Conservation (phyloP, 2,329 filamentous ascomycete genomes). For the Colletotrichum incanum region DNA sequence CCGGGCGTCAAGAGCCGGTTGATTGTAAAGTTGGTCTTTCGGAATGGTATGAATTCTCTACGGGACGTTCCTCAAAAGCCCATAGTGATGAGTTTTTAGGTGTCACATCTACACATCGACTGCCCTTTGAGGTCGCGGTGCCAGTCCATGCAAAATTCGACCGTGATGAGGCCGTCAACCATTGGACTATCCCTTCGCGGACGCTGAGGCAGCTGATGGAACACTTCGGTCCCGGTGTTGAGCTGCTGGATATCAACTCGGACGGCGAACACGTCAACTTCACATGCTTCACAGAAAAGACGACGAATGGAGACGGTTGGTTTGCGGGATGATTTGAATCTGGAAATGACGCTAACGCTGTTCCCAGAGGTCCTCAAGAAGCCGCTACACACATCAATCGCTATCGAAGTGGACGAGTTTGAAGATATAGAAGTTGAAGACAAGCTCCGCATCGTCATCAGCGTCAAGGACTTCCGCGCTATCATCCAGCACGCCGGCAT, state of each 20-base stretch:
- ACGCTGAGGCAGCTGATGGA: slow-evolving; percentile 83
- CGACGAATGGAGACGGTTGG: slow-evolving; percentile 72
- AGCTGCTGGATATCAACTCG: slow-evolving; percentile 84
- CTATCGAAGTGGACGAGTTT: slow-evolving; percentile 83
- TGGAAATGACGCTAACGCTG: slow-evolving; percentile 39
- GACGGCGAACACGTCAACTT: slow-evolving; percentile 83
- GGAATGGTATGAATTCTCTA: slow-evolving; percentile 69
- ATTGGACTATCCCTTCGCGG: slow-evolving; percentile 81
- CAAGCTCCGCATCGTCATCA: slow-evolving; percentile 84
- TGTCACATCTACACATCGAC: slow-evolving; percentile 82
- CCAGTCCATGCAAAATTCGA: slow-evolving; percentile 85
- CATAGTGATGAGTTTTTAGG: slow-evolving; percentile 57
- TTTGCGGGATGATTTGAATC: slow-evolving; percentile 10
- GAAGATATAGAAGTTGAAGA: slow-evolving; percentile 82
- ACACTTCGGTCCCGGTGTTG: slow-evolving; percentile 85
- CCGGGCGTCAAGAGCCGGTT: slow-evolving; percentile 81
- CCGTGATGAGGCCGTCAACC: slow-evolving; percentile 74
- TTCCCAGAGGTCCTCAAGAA: slow-evolving; percentile 80
- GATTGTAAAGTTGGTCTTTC: slow-evolving; percentile 80
- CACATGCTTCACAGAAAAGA: slow-evolving; percentile 87
- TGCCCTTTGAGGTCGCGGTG: slow-evolving; percentile 82
- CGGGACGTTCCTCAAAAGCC: not conserved
- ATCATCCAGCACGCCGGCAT: slow-evolving; percentile 83
- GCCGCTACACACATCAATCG: slow-evolving; percentile 84
- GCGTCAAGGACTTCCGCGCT: slow-evolving; percentile 86